Percentiles rank a stretch among this genome's conserved stretches.
phyloP scores from a whole-genome alignment of 2,329 filamentous ascomycete genomes.

The Ceratocystis alfenasii region DNA sequence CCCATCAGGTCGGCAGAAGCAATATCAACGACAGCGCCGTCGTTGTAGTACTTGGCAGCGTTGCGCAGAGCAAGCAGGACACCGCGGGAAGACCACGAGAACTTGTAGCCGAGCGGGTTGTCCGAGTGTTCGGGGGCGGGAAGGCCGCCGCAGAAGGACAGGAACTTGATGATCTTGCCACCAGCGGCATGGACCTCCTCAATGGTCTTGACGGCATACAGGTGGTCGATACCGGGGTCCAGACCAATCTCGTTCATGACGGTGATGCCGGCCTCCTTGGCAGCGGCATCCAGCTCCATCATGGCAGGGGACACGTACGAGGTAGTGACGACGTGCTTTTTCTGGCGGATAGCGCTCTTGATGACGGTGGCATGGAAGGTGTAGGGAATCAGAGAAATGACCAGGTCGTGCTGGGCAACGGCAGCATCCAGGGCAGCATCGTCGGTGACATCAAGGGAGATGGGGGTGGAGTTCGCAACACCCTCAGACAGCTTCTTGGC shows the following conservation, averaged over 20 bases:
- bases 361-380: constrained; percentile 80
- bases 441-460: constrained; percentile 75
- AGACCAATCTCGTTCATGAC: constrained; percentile 94
- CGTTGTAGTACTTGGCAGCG: constrained; percentile 69
- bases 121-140: constrained; percentile 60
- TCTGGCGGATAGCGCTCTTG: constrained; percentile 81
- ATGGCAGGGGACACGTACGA: constrained; percentile 88
- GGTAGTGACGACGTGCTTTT: constrained; percentile 95
- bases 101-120: constrained; percentile 84
- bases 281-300: constrained; percentile 70
- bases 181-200: constrained; percentile 75
- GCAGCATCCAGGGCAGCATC: constrained; percentile 65
- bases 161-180: constrained; percentile 73
- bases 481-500: constrained; percentile 64
- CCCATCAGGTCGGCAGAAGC: constrained; percentile 61
- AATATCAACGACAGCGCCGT: constrained; percentile 61
- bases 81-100: constrained; percentile 68
- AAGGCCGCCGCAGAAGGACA: constrained; percentile 74
- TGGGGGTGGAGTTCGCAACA: constrained; percentile 59
- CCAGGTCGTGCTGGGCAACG: constrained; percentile 66
- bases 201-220: constrained; percentile 79
- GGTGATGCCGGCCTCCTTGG: constrained; percentile 84
- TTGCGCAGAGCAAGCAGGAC: constrained; percentile 81
- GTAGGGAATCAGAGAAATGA: constrained; percentile 80
- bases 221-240: constrained; percentile 61